These are phyloP conservation scores for Sinapis alba DNA, from an alignment of 441 rosid genomes.

Conservation along the genomic window DNA sequence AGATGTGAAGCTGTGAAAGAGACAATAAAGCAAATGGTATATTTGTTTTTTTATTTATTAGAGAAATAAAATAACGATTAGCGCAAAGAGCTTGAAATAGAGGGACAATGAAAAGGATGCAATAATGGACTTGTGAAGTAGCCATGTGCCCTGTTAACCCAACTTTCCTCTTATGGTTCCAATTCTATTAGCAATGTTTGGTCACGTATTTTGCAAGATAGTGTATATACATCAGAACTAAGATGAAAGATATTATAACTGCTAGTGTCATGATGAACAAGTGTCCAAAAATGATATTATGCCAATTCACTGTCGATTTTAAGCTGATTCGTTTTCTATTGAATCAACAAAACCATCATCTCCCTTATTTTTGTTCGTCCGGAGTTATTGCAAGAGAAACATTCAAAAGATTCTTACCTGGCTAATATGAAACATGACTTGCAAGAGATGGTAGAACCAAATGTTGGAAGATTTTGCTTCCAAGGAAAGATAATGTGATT, in stretches of 20 bases:
- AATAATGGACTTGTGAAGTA: slow-evolving; percentile 13
- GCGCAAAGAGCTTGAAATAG: slow-evolving; percentile 16
- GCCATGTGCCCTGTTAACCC: slow-evolving; percentile 32
- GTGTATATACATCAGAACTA: background rate
- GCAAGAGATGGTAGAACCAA: slow-evolving; percentile 21
- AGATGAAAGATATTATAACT: slow-evolving; percentile 1
- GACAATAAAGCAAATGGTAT: background rate
- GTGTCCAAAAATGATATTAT: background rate
- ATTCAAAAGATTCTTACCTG: slow-evolving; percentile 25
- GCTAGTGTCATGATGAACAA: background rate
- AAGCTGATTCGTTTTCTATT: background rate
- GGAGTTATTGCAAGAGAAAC: slow-evolving; percentile 6
- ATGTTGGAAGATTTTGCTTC: slow-evolving; percentile 16
- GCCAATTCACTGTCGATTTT: background rate
- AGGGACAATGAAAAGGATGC: slow-evolving; percentile 30
- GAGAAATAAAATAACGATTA: background rate
- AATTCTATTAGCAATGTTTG: background rate
- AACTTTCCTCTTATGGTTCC: slow-evolving; percentile 30
- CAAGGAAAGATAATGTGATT: slow-evolving; percentile 7
- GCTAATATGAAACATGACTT: slow-evolving; percentile 27
- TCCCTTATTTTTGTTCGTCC: background rate
- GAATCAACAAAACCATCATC: background rate
- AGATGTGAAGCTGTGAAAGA: background rate
- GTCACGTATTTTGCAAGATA: background rate
- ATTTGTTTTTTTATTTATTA: background rate